Base-by-base conservation (phyloP, 2,329 filamentous ascomycete genomes). In the Pseudocercospora fuligena region DNA sequence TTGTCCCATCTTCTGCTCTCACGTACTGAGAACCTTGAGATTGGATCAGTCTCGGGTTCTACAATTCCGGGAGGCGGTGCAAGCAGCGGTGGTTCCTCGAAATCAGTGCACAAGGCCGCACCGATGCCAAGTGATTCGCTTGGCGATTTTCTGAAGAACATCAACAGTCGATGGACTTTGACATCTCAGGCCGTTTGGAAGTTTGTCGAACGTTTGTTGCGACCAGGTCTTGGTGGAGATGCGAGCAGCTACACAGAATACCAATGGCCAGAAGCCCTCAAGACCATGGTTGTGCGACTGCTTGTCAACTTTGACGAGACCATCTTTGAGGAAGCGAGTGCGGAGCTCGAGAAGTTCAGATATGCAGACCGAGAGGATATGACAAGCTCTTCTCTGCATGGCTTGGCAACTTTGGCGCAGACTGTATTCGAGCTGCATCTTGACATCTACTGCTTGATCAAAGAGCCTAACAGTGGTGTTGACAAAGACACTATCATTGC, bases 341-440 rank as follows among this genome's bases (percentile, higher is more conserved):
- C 49, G 6, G 69, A 70, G 36, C 53, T 69, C 14, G 49, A 67
- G 21, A 21, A 14, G n/a, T 16, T 40, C 16, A 58, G 29, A 40
- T 7, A 21, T 23, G 7, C n/a, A 12, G 16, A n/a, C 16, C 3
- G 16, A 14, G 51, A 56, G 2, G 21, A n/a, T 7, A 9, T 27
- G 21, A 19, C 29, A 7, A 25, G 54, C 8, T 23, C 43, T 7
- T 54, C 43, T 5, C 33, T 76, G 83, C 49, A 67, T 23, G 75
- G 75, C 12, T 73, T 82, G 29, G 75, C 86, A 47, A 85, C 87
- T 59, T 82, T 89, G 75, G 79, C 85, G 1, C 83, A 91, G 74
- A 83, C 84, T 2, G 78, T 91, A 2, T 90, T 89, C 70, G 89
- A 92, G 75, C 78, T 91, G 33, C 89, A 91, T 72, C 81, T 91